Base-by-base conservation (phyloP, 140 eudicot species). In the Anethum foeniculum region DNA sequence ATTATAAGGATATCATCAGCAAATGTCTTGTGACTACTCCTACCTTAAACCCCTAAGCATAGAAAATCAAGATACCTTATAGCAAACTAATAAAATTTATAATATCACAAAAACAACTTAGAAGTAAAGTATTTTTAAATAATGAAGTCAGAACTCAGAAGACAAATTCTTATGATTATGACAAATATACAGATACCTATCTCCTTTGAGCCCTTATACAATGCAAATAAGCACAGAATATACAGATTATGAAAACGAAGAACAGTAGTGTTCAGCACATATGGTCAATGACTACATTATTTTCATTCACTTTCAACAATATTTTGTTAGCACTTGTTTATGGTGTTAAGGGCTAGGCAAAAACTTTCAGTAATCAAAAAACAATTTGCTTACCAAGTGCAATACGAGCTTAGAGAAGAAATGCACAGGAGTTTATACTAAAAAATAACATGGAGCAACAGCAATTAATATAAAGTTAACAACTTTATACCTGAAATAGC, bases 401-500 rank as follows among this genome's bases (percentile, higher is more conserved):
- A 25, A 23, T 9, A 25, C 3, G 13, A 75, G 5, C 30, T 36
- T 49, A 62, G 38, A 32, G 14, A 71, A 19, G 14, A 48, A 30
- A 3, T 15, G 19, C 44, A 32, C 43, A 13, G 23, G 16, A 74
- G n/a, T 16, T 11, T 44, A 38, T 3, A 47, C 41, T 62, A 10
- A 44, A 75, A 75, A 11, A 25, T 46, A 39, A 47, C 12, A 47
- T 12, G 25, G 68, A 60, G 34, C 69, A 62, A n/a, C 3, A 60
- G 68, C 32, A n/a, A n/a, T n/a, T 11, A 62, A 9, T 19, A 19
- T 19, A 46, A 2, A 5, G 34, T 27, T n/a, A 67, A 34, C 39
- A 47, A 27, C 47, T 18, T 69, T 25, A 58, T 86, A 95, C 99
- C 97, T 95, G 99, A 82, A 90, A 87, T 7, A 95, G 89, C 4